phyloP scores from a whole-genome alignment of 768 basidiomycete species.

The Rhodotorula graminis region DNA sequence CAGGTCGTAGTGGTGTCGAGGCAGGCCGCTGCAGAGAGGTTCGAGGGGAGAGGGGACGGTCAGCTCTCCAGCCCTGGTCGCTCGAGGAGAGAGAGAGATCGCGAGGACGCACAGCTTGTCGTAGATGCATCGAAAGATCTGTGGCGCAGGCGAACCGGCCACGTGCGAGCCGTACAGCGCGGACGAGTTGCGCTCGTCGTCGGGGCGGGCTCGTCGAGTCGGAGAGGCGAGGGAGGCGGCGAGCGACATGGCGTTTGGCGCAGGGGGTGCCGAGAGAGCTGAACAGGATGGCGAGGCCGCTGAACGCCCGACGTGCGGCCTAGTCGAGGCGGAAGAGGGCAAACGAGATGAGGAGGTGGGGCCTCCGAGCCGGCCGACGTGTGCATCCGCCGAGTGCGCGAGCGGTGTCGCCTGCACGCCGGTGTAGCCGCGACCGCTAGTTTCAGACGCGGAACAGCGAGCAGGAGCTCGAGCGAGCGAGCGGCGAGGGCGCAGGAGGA shows the following conservation, averaged over 20 bases:
- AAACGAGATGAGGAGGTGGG: too few relatives aligned
- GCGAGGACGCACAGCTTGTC: conserved; percentile 40
- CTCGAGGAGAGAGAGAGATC: neutral
- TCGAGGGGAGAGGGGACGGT: neutral
- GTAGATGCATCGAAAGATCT: conserved; percentile 46
- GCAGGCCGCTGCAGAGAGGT: neutral
- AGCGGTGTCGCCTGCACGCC: too few relatives aligned
- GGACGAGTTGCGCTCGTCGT: neutral
- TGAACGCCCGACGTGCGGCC: too few relatives aligned
- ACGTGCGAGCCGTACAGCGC: neutral
- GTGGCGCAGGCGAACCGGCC: conserved; percentile 39
- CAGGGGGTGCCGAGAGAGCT: neutral
- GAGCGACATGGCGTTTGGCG: neutral
- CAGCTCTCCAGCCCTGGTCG: neutral
- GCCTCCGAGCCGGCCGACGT: too few relatives aligned
- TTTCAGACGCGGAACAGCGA: too few relatives aligned
- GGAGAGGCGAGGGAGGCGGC: too few relatives aligned
- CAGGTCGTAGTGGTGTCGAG: neutral
- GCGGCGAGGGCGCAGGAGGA: too few relatives aligned
- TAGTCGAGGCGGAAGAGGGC: too few relatives aligned
- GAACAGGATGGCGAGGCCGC: neutral
- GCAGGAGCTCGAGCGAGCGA: too few relatives aligned
- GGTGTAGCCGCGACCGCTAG: too few relatives aligned
- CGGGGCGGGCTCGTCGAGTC: neutral
- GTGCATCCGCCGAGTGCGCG: too few relatives aligned